Base-by-base conservation (phyloP, 768 basidiomycete genomes). In the Auriscalpium orientale region DNA sequence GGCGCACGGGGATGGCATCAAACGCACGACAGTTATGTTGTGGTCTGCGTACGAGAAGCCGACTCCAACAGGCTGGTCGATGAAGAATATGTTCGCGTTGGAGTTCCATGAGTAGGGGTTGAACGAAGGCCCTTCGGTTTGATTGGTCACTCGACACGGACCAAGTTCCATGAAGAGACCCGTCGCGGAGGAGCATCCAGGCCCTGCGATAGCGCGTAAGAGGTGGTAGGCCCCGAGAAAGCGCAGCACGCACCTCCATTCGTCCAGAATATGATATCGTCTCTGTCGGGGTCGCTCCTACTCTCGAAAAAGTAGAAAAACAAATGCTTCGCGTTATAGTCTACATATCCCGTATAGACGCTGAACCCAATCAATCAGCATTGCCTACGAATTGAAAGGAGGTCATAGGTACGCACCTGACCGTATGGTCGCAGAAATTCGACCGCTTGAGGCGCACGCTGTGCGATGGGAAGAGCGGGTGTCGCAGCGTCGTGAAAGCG, bases 41-140 rank as follows among this genome's bases (percentile, higher is more conserved):
- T 81, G 74, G 16, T 86, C 81, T 0, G 84, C 73, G 46, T 72
- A 70, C 21, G 71, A 73, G 63, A 73, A 76, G 22, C 69, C 68
- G 28, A 70, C 69, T 28, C 67, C 68, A 13, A 69, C 59, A 3
- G 72, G 72, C 53, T 71, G 79, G 70, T 70, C 78, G 63, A 71
- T 74, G 69, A 66, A 79, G 65, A 76, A 71, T 8, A 84, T 69
- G 52, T 83, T 84, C 3, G 85, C 83, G 49, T 85, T 80, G 18
- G 75, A 74, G 60, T 84, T 88, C 86, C 85, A 88, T 0, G 82
- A 77, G 46, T 85, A 76, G 0, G 79, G 78, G 57, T 85, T 78
- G 64, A 75, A 79, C 1, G 70, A 74, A 1, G 83, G 57, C 11
- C 13, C 74, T 28, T 75, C 76, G 37, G 82, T 75, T 46, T 70